Conservation (phyloP, 257 asterid species). For the Marsdenia floribunda region DNA sequence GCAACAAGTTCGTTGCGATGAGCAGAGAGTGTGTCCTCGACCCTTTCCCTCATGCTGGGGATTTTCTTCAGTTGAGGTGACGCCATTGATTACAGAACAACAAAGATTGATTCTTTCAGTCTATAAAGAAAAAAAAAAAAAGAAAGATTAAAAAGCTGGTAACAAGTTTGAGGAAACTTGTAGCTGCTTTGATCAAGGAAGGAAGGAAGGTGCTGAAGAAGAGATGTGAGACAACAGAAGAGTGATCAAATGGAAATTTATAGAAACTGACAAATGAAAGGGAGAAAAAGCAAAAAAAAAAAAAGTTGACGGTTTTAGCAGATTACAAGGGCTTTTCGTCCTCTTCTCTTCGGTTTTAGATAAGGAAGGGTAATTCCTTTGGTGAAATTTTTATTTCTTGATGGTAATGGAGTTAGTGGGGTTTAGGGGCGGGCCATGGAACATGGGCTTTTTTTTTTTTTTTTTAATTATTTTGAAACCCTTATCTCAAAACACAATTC, state of each 20-base stretch:
- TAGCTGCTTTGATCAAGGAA: background rate
- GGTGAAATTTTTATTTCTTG: too few relatives aligned
- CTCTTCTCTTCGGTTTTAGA: background rate
- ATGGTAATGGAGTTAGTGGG: too few relatives aligned
- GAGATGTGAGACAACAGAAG: background rate
- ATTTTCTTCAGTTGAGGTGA: conserved; percentile 41
- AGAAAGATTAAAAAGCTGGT: too few relatives aligned
- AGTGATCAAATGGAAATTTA: background rate
- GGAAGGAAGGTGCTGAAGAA: background rate
- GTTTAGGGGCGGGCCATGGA: too few relatives aligned
- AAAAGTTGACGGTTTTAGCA: background rate
- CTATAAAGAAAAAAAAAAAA: background rate
- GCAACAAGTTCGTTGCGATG: conserved; percentile 87
- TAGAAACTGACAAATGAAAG: background rate
- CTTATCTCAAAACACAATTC: too few relatives aligned
- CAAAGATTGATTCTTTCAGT: background rate
- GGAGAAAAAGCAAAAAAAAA: background rate
- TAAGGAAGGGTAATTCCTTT: background rate
- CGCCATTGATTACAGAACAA: conserved; percentile 31
- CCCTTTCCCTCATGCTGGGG: conserved; percentile 85
- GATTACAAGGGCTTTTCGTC: too few relatives aligned
- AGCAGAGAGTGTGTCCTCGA: conserved; percentile 87
- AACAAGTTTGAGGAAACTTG: background rate
- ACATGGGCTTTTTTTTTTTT: too few relatives aligned
- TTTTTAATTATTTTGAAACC: too few relatives aligned